Conservation (phyloP, 768 basidiomycete genomes). For the Mycena crocata region DNA sequence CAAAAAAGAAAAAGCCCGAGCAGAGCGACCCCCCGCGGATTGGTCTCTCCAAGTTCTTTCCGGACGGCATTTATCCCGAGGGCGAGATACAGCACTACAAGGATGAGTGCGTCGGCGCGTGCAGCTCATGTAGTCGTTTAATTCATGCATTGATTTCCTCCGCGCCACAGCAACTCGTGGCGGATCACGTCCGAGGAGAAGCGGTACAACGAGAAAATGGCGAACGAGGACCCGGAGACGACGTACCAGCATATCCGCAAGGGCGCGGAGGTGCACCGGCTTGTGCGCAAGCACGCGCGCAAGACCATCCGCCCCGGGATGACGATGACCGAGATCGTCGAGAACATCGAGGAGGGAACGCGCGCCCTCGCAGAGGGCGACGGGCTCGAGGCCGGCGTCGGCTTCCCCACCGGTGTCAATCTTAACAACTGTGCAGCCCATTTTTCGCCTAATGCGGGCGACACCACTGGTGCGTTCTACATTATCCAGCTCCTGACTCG, state of each 20-base stretch:
- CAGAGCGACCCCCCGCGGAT: constrained; percentile 95
- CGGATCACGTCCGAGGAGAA: constrained; percentile 93
- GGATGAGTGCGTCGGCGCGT: constrained; percentile 76
- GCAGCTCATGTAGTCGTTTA: not conserved
- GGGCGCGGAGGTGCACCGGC: constrained; percentile 96
- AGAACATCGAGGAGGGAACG: constrained; percentile 92
- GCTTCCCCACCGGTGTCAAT: constrained; percentile 96
- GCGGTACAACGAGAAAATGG: constrained; percentile 81
- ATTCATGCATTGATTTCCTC: not conserved
- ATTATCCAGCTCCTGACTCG: constrained; percentile 9
- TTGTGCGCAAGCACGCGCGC: constrained; percentile 86
- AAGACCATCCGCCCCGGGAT: constrained; percentile 91
- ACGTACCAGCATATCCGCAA: constrained; percentile 93
- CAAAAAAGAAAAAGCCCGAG: constrained; percentile 83
- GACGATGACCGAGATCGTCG: constrained; percentile 93
- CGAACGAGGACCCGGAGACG: constrained; percentile 83
- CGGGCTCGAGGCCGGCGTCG: constrained; percentile 87
- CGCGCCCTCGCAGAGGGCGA: constrained; percentile 93
- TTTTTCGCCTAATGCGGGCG: constrained; percentile 95
- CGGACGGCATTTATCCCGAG: constrained; percentile 87
- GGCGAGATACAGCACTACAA: constrained; percentile 94
- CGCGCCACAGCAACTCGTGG: constrained; percentile 79
- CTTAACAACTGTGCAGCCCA: constrained; percentile 97
- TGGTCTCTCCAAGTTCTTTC: constrained; percentile 89
- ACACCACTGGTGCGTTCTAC: constrained; percentile 73